Base-by-base conservation (phyloP, 2,329 filamentous ascomycete species). In the Pseudocercospora fijiensis region DNA sequence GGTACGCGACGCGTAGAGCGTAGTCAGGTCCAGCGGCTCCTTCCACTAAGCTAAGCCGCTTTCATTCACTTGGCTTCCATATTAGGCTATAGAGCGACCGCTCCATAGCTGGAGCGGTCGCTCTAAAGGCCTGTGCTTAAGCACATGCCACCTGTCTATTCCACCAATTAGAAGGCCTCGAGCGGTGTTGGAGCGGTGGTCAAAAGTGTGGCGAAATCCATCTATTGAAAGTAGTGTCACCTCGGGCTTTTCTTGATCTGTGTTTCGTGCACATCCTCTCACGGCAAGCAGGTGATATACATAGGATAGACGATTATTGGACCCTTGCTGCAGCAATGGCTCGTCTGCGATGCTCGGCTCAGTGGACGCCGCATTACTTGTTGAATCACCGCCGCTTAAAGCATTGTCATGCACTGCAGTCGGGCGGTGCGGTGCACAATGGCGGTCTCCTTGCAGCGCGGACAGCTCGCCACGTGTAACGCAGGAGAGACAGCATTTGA, bases 391-490 rank as follows among this genome's bases (percentile, higher is more conserved):
- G 16, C 22, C 26, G 16, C 24, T 4, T 3, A 9, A n/a, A 4
- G 11, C 49, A 52, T 28, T 52, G 49, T 52, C 49, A 26, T 52
- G 49, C 49, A 28, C 28, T 28, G 22, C 49, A 53, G 49, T 4
- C 24, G 49, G 28, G 45, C 45, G 6, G 24, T 53, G 45, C 45
- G 6, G 24, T 49, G 45, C 45, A 49, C 20, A 49, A 53, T 28
- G 26, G 26, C 49, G 26, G 6, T 28, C 49, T 53, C 49, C 49
- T 28, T 53, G 49, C 49, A 28, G 22, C 26, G 49, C 7, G 49
- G 49, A 53, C 26, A 53, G 49, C 22, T 53, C 49, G 49, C 49
- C 49, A 53, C 49, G 26, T 53, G 49, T 30, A 28, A 53, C 11
- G 24, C 20, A 26, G 16, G 7, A 53, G 49, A 27, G 16, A 13